A percentile compares a stretch with the other conserved stretches of the same genome.
phyloP scores from a whole-genome alignment of 805 yeast species.

The Hanseniaspora thailandica region DNA sequence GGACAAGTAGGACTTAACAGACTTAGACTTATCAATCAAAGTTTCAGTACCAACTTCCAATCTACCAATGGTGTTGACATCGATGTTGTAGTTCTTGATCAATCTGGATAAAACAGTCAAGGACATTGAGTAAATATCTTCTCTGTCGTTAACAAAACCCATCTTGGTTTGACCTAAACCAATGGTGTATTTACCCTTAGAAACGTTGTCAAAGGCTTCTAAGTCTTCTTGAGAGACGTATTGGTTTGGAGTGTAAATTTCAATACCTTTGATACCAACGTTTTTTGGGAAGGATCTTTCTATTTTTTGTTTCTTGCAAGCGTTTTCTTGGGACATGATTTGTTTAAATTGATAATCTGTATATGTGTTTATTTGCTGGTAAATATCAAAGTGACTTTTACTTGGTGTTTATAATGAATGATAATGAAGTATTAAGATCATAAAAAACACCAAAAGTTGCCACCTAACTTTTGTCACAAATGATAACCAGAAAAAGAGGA shows the following conservation, averaged over 20 bases:
- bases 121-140: constrained; percentile 90
- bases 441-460: too few relatives aligned
- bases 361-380: not conserved
- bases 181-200: constrained; percentile 93
- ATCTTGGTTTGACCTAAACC: constrained; percentile 97
- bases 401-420: not conserved
- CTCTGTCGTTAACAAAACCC: constrained; percentile 95
- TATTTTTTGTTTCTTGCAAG: constrained; percentile 11
- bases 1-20: constrained; percentile 90
- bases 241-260: constrained; percentile 76
- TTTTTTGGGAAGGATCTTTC: constrained; percentile 43
- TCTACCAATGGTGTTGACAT: constrained; percentile 73
- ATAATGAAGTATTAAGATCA: too few relatives aligned
- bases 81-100: constrained; percentile 70
- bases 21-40: constrained; percentile 87
- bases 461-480: too few relatives aligned
- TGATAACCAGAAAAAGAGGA: not conserved
- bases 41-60: constrained; percentile 98
- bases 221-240: constrained; percentile 79
- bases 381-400: not conserved
- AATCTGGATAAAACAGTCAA: constrained; percentile 75
- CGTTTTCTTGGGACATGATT: constrained; percentile 7
- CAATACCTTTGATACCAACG: constrained; percentile 94
- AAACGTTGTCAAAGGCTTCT: constrained; percentile 72
- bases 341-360: not conserved